Evolutionary conservation across 441 rosid genomes (phyloP), one percentile per base, ranked within the genome.

Genomic region (Geranium incanum): DNA sequence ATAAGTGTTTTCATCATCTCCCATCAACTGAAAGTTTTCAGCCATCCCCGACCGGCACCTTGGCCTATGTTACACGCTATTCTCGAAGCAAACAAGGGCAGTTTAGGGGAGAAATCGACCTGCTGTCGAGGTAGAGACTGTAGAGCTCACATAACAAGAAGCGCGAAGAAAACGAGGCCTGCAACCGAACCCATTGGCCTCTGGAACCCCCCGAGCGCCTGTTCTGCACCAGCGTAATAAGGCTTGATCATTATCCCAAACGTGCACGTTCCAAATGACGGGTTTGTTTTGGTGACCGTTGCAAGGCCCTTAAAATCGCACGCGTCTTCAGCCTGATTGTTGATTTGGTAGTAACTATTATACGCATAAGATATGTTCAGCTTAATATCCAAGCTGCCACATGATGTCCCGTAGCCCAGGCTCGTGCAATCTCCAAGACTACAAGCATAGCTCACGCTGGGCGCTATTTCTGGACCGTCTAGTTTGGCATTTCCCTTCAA

Each of bases 331-430:
- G 74, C 73, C 84, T 94, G 98, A 78, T 91, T 82, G n/a, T 88
- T 74, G 28, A 45, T 86, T 89, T 94, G 98, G 82, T 77, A 94
- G 75, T 88, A 94, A 84, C 97, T 94, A 64, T 94, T 91, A 64
- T 89, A 88, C 0, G 98, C 98, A 71, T 82, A 94, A 0, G 97
- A 94, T 71, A 94, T 85, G 74, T 91, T 94, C n/a, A 83, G 84
- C 69, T 39, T 73, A 15, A 77, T 80, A 65, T 91, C 87, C 68
- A 94, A 75, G 71, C 41, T 57, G 6, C 84, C 89, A 69, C 98
- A 91, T 0, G 96, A 87, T 9, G 98, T 91, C 68, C 91, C 97
- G 36, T 88, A 85, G 64, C 98, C 98, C 0, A 94, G 96, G 63
- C 86, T 79, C 0, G 97, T 91, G 79, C 98, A 94, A 75, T 94